Base-by-base conservation (phyloP, 108 stramenopile species). In the Stephanodiscus minutulus region DNA sequence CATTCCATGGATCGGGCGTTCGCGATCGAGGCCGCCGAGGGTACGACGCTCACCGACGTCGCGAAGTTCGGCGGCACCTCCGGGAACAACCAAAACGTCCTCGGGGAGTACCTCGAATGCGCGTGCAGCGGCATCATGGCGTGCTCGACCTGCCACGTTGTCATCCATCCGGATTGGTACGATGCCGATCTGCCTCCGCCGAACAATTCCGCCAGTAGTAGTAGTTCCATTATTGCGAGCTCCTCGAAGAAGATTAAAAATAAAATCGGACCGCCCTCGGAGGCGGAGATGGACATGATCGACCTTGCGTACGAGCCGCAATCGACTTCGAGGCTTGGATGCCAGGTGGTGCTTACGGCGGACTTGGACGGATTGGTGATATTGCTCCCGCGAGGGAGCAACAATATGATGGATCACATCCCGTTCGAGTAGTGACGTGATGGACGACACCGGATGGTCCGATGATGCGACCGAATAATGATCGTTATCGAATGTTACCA, bases 101-200 rank as follows among this genome's bases (percentile, higher is more conserved):
- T 91, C 36, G 82, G 73, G 7, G 85, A 86, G 66, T 86, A 88
- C 65, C 64, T 91, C n/a, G 89, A 91, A 73, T 88, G 91, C 36
- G 86, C 85, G 1, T 91, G 91, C 62, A 82, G 83, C 52, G 91
- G 91, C 15, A 85, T 85, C 55, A 87, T 86, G 84, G 85, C 87
- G 6, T 91, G 91, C 61, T 91, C 87, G 13, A 91, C 91, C 17
- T 91, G 91, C 60, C 91, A 91, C 60, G 80, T 91, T 5, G 83
- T 84, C 21, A 72, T 91, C 20, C 81, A 88, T 66, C 85, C 87
- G 5, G 82, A 84, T n/a, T 82, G 81, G 64, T 79, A 75, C 43
- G 72, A 79, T 52, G 36, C 76, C n/a, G n/a, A n/a, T n/a, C n/a
- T n/a, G n/a, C n/a, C n/a, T n/a, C n/a, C n/a, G n/a, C n/a, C n/a